Evolutionary conservation across 2,329 filamentous ascomycete species (phyloP).

Genomic region (Fusarium odoratissimum): DNA sequence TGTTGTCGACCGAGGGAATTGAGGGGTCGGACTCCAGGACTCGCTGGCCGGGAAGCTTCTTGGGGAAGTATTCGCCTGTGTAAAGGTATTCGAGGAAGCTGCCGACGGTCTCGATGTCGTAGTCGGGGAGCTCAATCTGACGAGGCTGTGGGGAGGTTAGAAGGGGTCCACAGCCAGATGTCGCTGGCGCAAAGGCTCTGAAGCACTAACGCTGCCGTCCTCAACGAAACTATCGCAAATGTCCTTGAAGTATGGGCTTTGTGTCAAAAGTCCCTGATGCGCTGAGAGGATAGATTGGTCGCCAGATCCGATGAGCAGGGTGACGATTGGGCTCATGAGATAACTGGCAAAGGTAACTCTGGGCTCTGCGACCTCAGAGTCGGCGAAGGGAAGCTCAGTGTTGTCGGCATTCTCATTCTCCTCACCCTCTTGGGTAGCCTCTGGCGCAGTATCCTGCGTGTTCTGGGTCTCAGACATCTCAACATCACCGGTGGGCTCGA

Average conservation of each 20-base stretch:
- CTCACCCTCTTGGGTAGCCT: constrained; percentile 50
- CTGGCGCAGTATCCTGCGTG: constrained; percentile 8
- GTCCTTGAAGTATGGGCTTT: constrained; percentile 80
- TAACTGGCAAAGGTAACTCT: constrained; percentile 66
- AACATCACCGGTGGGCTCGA: constrained; percentile 50
- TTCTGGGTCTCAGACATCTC: constrained; percentile 53
- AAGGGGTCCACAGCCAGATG: background rate
- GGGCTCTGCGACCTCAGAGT: constrained; percentile 49
- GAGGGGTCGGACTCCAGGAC: constrained; percentile 76
- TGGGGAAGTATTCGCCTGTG: constrained; percentile 74
- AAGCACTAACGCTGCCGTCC: constrained; percentile 67
- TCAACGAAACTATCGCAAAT: constrained; percentile 71
- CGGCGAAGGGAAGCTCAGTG: constrained; percentile 55
- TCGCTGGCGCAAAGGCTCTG: background rate
- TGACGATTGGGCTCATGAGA: constrained; percentile 76
- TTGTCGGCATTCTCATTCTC: constrained; percentile 49
- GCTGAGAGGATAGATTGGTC: constrained; percentile 76
- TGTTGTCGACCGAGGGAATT: constrained; percentile 75
- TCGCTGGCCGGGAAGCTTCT: constrained; percentile 70
- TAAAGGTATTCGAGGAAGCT: constrained; percentile 57
- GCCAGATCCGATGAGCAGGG: constrained; percentile 72
- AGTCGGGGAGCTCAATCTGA: constrained; percentile 70
- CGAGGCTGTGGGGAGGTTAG: constrained; percentile 60
- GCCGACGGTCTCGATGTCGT: constrained; percentile 51
- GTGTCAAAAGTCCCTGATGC: constrained; percentile 79